Conservation (phyloP, 148 eudicot genomes). For the Limonium bicolor region DNA sequence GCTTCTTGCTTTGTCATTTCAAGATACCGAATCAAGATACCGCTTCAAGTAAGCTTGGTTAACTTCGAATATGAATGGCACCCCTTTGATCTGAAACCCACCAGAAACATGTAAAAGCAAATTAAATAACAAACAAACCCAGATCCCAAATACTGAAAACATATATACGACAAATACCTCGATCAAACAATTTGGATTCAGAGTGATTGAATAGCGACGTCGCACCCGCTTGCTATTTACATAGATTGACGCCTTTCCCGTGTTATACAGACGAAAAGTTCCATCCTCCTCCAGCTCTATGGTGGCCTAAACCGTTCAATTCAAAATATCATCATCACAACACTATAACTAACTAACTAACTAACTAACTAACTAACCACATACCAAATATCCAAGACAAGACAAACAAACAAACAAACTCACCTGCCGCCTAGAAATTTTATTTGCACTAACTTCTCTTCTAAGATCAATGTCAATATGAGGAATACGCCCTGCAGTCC, state of each 20-base stretch:
- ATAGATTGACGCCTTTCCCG: constrained; percentile 46
- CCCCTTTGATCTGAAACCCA: constrained; percentile 45
- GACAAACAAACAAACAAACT: neutral
- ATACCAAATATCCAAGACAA: neutral
- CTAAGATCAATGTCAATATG: constrained; percentile 72
- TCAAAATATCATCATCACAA: neutral
- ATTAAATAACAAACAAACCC: neutral
- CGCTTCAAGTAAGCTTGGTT: constrained; percentile 28
- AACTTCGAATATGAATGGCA: constrained; percentile 56
- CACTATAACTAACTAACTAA: neutral
- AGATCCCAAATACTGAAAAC: neutral
- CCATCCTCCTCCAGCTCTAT: constrained; percentile 76
- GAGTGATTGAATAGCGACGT: constrained; percentile 24
- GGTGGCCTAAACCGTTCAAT: constrained; percentile 27
- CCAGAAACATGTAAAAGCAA: neutral
- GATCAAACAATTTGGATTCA: constrained; percentile 52
- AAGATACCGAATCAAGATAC: constrained; percentile 22
- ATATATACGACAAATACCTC: constrained; percentile 39
- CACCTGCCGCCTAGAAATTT: constrained; percentile 92
- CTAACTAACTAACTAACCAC: neutral
- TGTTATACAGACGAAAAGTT: constrained; percentile 52
- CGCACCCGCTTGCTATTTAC: constrained; percentile 41
- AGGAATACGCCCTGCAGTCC: constrained; percentile 58
- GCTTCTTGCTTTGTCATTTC: too few relatives aligned
- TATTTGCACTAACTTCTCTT: constrained; percentile 69